Percentiles rank a stretch among this genome's conserved stretches.
phyloP scores from a whole-genome alignment of 2,329 filamentous ascomycete species.

The Macrophomina phaseolina region DNA sequence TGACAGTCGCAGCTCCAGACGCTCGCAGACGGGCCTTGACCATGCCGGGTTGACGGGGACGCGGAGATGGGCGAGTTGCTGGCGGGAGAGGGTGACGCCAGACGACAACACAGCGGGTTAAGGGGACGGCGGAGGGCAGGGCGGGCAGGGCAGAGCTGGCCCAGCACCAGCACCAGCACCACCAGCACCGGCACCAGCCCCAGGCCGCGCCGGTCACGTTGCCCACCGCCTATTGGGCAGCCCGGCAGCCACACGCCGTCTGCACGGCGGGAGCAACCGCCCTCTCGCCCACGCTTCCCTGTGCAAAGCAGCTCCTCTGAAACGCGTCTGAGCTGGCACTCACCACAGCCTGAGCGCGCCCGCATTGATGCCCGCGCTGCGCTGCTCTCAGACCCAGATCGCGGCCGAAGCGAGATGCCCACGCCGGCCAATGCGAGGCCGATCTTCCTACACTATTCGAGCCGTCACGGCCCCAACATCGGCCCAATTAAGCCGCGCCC shows the following conservation, averaged over 20 bases:
- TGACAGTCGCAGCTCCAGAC: conserved; percentile 19
- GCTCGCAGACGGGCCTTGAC: conserved; percentile 17
- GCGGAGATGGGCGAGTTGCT: conserved; percentile 19
- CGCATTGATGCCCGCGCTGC: neutral
- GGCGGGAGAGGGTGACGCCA: conserved; percentile 10
- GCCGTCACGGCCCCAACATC: conserved; percentile 6
- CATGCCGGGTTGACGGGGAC: conserved; percentile 18
- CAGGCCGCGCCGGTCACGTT: neutral
- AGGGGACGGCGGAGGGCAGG: neutral
- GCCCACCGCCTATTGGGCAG: neutral
- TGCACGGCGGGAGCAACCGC: conserved; percentile 1
- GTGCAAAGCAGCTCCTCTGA: neutral
- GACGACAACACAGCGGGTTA: conserved; percentile 6
- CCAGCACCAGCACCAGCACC: neutral
- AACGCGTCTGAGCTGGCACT: conserved; percentile 21
- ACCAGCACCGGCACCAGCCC: neutral
- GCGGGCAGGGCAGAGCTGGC: neutral
- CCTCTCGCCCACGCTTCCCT: conserved; percentile 1
- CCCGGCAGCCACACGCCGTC: too few relatives aligned
- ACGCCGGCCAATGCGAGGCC: neutral
- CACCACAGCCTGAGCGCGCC: neutral
- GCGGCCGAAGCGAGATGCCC: conserved; percentile 16
- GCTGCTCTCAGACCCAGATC: conserved; percentile 15
- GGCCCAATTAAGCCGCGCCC: conserved; percentile 7
- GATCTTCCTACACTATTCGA: neutral